Evolutionary conservation across 179 eudicot species (phyloP).

Genomic region (Silene noctiflora): DNA sequence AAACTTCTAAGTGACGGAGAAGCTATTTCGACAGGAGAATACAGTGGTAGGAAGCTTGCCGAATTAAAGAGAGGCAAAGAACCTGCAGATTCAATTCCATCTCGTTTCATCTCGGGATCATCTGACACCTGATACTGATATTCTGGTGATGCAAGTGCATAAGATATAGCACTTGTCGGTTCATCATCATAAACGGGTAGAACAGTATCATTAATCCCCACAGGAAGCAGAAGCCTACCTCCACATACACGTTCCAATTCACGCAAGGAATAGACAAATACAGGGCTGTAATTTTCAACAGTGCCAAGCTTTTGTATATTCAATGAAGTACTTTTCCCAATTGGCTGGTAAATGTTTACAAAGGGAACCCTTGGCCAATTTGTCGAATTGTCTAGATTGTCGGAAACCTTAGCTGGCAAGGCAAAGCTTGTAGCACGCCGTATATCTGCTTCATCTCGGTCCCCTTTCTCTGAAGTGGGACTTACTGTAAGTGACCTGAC

Average conservation of each 20-base stretch:
- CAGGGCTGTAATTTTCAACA: slow-evolving; percentile 60
- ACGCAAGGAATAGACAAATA: slow-evolving; percentile 55
- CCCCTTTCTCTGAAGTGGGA: slow-evolving; percentile 31
- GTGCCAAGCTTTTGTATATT: slow-evolving; percentile 48
- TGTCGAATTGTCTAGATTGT: slow-evolving; percentile 38
- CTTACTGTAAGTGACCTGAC: slow-evolving; percentile 25
- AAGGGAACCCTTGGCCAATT: slow-evolving; percentile 62
- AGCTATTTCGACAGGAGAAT: slow-evolving; percentile 42
- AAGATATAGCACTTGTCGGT: slow-evolving; percentile 76
- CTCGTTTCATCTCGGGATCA: slow-evolving; percentile 43
- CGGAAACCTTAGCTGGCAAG: slow-evolving; percentile 37
- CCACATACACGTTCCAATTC: slow-evolving; percentile 60
- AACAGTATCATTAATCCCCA: slow-evolving; percentile 50
- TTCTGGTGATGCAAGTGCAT: slow-evolving; percentile 69
- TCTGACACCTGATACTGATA: slow-evolving; percentile 56
- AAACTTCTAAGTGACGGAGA: slow-evolving; percentile 44
- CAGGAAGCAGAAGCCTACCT: slow-evolving; percentile 64
- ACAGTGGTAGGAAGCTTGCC: slow-evolving; percentile 36
- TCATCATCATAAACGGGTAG: slow-evolving; percentile 79
- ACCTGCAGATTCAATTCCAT: slow-evolving; percentile 40
- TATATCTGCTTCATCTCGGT: slow-evolving; percentile 28
- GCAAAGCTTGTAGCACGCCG: slow-evolving; percentile 29
- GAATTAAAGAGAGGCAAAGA: slow-evolving; percentile 42
- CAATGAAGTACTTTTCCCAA: slow-evolving; percentile 38
- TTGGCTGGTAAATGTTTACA: slow-evolving; percentile 41